These are phyloP conservation scores for Sarocladium oryzae DNA, from an alignment of 2,329 filamentous ascomycete species.

Conservation along the genomic window DNA sequence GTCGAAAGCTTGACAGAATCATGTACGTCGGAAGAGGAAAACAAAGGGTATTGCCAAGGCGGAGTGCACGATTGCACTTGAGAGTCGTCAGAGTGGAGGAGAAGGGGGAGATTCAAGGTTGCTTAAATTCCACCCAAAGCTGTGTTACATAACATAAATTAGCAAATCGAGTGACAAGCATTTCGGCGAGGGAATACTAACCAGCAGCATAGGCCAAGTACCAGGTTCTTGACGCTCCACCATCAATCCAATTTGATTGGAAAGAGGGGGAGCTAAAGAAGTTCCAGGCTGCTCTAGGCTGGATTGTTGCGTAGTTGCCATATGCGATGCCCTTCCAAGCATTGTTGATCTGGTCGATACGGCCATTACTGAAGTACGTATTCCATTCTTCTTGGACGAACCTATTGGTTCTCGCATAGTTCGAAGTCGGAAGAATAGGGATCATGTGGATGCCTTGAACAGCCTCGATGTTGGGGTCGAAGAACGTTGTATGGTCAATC, in stretches of 20 bases:
- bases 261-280: constrained; percentile 70
- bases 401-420: constrained; percentile 55
- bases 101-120: background rate
- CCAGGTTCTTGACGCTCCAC: constrained; percentile 79
- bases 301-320: constrained; percentile 74
- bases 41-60: too few relatives aligned
- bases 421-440: constrained; percentile 62
- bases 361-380: constrained; percentile 63
- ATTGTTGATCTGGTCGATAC: constrained; percentile 57
- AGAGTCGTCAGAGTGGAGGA: too few relatives aligned
- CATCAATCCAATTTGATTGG: constrained; percentile 65
- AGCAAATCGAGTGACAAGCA: background rate
- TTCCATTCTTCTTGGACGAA: constrained; percentile 85
- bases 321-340: constrained; percentile 84
- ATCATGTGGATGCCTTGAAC: constrained; percentile 80
- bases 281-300: constrained; percentile 61
- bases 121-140: constrained; percentile 6
- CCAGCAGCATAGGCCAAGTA: constrained; percentile 69
- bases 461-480: constrained; percentile 65
- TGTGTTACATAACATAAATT: background rate
- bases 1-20: too few relatives aligned
- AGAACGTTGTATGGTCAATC: constrained; percentile 86
- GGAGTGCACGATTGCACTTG: too few relatives aligned
- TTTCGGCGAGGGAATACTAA: background rate
- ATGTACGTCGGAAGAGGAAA: too few relatives aligned